Base-by-base conservation (phyloP, 768 basidiomycete genomes). In the Multifurca ochricompacta region DNA sequence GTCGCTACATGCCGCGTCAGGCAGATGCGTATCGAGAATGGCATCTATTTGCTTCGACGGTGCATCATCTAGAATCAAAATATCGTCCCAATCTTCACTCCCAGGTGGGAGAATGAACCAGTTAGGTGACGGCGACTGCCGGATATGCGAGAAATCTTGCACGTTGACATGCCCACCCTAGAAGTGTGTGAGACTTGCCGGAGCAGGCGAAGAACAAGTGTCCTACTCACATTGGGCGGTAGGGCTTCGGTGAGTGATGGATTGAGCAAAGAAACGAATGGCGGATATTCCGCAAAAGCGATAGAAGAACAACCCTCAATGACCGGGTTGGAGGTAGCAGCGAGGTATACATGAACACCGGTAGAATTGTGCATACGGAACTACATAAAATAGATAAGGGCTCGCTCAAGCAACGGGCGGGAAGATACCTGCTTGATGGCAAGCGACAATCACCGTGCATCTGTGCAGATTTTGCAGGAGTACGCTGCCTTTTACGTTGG, bases 141-240 rank as follows among this genome's bases (percentile, higher is more conserved):
- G 74, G 55, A 92, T 86, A 67, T 92, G 90, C 18, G 89, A 87
- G 65, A 94, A 94, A 60, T 94, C 91, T 63, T 86, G 86, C 16
- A 91, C 80, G 2, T 73, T 56, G n/a, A 76, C 63, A 51, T 75
- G 68, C 19, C 74, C 72, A 56, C 65, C 71, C 34, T 65, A 40
- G 70, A 74, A n/a, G 40, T 7, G 25, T 6, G n/a, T 40, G 28
- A 25, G 47, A 27, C 48, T 37, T 21, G 44, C 51, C 44, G 31
- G 21, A 30, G 43, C 32, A 41, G 19, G 36, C 9, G 39, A n/a
- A 18, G 8, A 40, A 46, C 11, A 16, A 11, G 6, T 11, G 11
- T 18, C 37, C n/a, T 16, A 32, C 44, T 32, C 28, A 54, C 53
- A 11, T 43, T 40, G 23, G 37, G 32, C 25, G 41, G 54, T 49